A percentile compares a stretch with the other conserved stretches of the same genome.
phyloP scores from a whole-genome alignment of 2,329 filamentous ascomycete species.

The Monilinia polystroma region DNA sequence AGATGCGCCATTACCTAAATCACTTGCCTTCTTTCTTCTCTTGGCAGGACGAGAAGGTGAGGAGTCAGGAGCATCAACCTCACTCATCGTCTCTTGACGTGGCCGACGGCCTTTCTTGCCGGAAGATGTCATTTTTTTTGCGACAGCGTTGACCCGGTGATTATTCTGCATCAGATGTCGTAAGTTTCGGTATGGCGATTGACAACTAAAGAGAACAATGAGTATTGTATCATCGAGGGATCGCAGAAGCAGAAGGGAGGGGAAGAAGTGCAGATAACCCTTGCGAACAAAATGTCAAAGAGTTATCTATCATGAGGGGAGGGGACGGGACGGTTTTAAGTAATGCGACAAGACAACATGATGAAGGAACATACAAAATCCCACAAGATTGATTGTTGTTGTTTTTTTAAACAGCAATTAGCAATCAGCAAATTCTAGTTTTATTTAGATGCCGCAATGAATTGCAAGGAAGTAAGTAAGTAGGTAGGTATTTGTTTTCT shows the following conservation, averaged over 20 bases:
- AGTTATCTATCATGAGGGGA: conserved; percentile 15
- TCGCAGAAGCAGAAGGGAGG: conserved; percentile 21
- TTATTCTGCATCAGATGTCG: conserved; percentile 20
- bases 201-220: conserved; percentile 17
- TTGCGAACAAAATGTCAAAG: conserved; percentile 32
- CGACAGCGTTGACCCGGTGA: conserved; percentile 18
- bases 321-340: neutral
- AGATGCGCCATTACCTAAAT: neutral
- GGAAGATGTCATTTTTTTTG: conserved; percentile 43
- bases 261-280: conserved; percentile 22
- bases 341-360: conserved; percentile 1
- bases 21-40: conserved; percentile 60
- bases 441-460: neutral
- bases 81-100: conserved; percentile 40
- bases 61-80: conserved; percentile 42
- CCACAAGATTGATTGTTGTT: conserved; percentile 4
- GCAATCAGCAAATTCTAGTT: neutral
- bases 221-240: conserved; percentile 19
- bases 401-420: neutral
- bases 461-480: neutral
- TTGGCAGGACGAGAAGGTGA: conserved; percentile 63
- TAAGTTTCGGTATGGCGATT: neutral
- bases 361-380: conserved; percentile 14
- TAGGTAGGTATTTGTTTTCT: too few relatives aligned
- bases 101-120: conserved; percentile 43